phyloP scores from a whole-genome alignment of 2,329 filamentous ascomycete genomes.

The Aspergillus sp. region DNA sequence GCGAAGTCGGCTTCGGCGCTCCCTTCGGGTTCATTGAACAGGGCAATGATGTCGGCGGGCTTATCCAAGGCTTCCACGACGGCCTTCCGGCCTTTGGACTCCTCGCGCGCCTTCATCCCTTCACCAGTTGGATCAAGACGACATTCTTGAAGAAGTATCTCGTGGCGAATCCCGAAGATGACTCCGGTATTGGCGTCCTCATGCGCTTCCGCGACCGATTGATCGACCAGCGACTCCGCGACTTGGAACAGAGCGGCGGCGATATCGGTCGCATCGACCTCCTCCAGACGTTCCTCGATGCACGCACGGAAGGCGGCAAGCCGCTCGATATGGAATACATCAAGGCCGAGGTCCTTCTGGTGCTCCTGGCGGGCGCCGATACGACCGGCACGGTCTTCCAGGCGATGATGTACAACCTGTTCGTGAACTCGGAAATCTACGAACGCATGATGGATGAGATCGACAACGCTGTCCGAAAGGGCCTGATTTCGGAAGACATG shows the following conservation, averaged over 20 bases:
- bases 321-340: constrained; percentile 51
- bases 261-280: constrained; percentile 49
- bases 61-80: constrained; percentile 56
- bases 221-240: constrained; percentile 47
- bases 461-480: constrained; percentile 34
- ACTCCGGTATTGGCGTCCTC: constrained; percentile 54
- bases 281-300: constrained; percentile 51
- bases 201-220: constrained; percentile 59
- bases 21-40: constrained; percentile 56
- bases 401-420: constrained; percentile 45
- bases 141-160: constrained; percentile 54
- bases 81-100: constrained; percentile 52
- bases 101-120: constrained; percentile 52
- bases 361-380: constrained; percentile 52
- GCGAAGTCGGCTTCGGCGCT: constrained; percentile 55
- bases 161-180: constrained; percentile 52
- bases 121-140: constrained; percentile 55
- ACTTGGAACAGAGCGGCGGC: constrained; percentile 49
- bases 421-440: constrained; percentile 41
- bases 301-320: constrained; percentile 44
- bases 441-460: constrained; percentile 49
- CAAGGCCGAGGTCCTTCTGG: constrained; percentile 53
- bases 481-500: constrained; percentile 27
- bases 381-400: constrained; percentile 53
- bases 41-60: constrained; percentile 51